Base-by-base conservation (phyloP, 345 rosid genomes). In the Gossypium turneri region DNA sequence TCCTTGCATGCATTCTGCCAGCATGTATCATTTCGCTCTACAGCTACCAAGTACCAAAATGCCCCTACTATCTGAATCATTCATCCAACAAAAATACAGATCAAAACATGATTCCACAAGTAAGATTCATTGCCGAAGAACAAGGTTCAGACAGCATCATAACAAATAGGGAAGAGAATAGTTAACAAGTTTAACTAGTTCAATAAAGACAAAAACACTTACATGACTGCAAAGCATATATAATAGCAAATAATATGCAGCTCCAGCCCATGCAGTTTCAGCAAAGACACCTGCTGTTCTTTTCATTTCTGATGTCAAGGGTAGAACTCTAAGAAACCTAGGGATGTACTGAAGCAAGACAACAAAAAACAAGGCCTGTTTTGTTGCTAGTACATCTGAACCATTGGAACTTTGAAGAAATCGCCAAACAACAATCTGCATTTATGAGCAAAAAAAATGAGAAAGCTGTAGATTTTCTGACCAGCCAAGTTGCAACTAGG, bases 151-250 rank as follows among this genome's bases (percentile, higher is more conserved):
- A 48, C 44, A 73, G 66, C 74, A 72, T 65, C n/a, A 59, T 27
- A 67, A 25, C 77, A 61, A 71, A 67, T 7, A 70, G 9, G 52
- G 4, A 25, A 15, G 45, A 64, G 29, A 71, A 43, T 29, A 57
- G 55, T 34, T 44, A 19, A 75, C 17, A 72, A 25, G 60, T 41
- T 72, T 20, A 7, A 38, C 17, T 9, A 66, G 50, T 20, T 29
- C 34, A 71, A 73, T 44, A 60, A 76, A 38, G 64, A 29, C 44
- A 9, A 22, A 34, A 71, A 64, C 67, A 81, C 95, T 90, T 80
- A 93, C 99, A 85, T 95, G 99, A 87, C 99, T 95, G 48, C 96
- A 97, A 73, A 95, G 98, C 97, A 95, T 91, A 89, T 93, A 95
- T 69, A 93, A 75, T 22, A 95, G 89, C 86, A 95, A 81, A 83